Percentiles rank a stretch among this genome's conserved stretches.
Evolutionary conservation across 352 stramenopile genomes (phyloP).

Genomic region (Globisporangium paddicum): DNA sequence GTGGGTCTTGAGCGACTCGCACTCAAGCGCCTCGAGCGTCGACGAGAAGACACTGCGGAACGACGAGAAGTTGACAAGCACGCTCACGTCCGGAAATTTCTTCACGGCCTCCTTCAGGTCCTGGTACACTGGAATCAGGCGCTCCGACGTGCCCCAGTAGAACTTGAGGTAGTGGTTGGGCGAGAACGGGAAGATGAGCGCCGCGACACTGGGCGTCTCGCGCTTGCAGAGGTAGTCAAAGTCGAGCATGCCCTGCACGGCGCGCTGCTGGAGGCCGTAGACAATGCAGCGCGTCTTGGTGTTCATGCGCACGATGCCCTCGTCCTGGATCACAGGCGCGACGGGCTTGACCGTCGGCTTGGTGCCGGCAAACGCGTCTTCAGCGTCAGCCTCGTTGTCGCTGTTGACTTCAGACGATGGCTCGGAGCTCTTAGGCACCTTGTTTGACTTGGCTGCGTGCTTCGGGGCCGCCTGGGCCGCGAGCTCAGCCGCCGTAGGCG

Average conservation of each 20-base stretch:
- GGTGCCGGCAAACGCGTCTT: slow-evolving; percentile 19
- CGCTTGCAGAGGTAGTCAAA: slow-evolving; percentile 98
- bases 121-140: slow-evolving; percentile 91
- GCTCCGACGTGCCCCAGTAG: slow-evolving; percentile 96
- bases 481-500: slow-evolving; percentile 21
- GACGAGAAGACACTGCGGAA: slow-evolving; percentile 96
- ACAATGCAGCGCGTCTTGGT: slow-evolving; percentile 91
- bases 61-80: slow-evolving; percentile 97
- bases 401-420: slow-evolving; percentile 19
- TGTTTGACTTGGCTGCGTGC: slow-evolving; percentile 17
- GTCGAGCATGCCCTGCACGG: slow-evolving; percentile 97
- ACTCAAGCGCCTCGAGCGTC: slow-evolving; percentile 94
- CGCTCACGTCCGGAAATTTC: slow-evolving; percentile 91
- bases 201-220: slow-evolving; percentile 91
- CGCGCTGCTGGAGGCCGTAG: slow-evolving; percentile 93
- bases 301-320: slow-evolving; percentile 84
- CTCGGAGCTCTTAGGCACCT: slow-evolving; percentile 8
- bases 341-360: slow-evolving; percentile 28
- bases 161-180: slow-evolving; percentile 97
- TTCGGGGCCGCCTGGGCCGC: slow-evolving; percentile 17
- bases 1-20: slow-evolving; percentile 92
- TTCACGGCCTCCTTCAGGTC: slow-evolving; percentile 89
- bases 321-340: slow-evolving; percentile 65
- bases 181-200: slow-evolving; percentile 94
- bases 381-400: slow-evolving; percentile 27